These are phyloP conservation scores for Pseudoneurospora amorphoporcata DNA, from an alignment of 495 filamentous ascomycete genomes.

Conservation along the genomic window DNA sequence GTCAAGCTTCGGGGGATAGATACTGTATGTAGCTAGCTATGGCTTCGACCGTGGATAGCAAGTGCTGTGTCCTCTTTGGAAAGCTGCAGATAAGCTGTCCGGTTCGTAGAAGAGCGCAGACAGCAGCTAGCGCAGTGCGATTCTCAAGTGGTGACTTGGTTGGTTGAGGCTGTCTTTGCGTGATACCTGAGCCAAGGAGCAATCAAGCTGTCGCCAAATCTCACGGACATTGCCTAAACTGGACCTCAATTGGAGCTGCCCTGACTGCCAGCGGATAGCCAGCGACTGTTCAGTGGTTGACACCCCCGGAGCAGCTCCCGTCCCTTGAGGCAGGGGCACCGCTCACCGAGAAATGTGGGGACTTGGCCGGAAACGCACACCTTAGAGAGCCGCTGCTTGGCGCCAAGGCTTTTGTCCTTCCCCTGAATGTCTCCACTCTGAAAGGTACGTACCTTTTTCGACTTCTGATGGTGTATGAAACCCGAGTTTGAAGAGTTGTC, in stretches of 20 bases:
- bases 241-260: neutral
- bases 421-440: neutral
- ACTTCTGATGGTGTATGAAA: neutral
- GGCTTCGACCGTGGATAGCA: neutral
- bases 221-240: neutral
- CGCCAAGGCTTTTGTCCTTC: neutral
- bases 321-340: neutral
- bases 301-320: neutral
- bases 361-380: neutral
- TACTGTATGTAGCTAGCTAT: neutral
- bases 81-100: neutral
- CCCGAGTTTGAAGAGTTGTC: neutral
- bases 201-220: neutral
- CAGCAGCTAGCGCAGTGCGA: neutral
- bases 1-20: neutral
- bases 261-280: neutral
- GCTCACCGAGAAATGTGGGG: neutral
- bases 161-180: neutral
- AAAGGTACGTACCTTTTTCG: neutral
- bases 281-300: neutral
- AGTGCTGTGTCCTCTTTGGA: neutral
- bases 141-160: neutral
- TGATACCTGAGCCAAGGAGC: neutral
- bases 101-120: neutral
- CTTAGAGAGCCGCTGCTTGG: neutral